phyloP scores from a whole-genome alignment of 164 flowering plant genomes.

The Taxillus chinensis region DNA sequence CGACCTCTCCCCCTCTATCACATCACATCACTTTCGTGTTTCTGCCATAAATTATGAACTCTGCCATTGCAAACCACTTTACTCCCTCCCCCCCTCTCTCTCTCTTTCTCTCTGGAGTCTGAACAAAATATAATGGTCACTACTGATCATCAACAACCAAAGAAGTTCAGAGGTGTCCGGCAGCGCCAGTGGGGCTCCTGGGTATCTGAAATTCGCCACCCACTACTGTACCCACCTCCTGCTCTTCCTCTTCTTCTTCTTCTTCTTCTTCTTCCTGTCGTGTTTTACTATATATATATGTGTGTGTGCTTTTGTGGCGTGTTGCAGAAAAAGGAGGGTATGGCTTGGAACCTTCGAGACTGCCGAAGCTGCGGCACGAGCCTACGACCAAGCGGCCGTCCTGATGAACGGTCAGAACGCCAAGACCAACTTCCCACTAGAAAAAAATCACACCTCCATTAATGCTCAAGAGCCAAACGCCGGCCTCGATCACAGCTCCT shows the following conservation, averaged over 20 bases:
- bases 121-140: background rate
- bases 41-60: too few species aligned
- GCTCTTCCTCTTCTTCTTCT: background rate
- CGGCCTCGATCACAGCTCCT: too few species aligned
- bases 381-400: constrained; percentile 71
- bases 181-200: constrained; percentile 94
- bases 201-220: constrained; percentile 88
- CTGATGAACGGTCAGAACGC: constrained; percentile 71
- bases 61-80: too few species aligned
- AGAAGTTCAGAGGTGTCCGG: constrained; percentile 83
- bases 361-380: constrained; percentile 73
- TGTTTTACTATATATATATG: background rate
- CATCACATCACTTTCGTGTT: too few species aligned
- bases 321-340: constrained; percentile 58
- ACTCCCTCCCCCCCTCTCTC: background rate
- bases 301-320: background rate
- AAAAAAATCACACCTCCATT: too few species aligned
- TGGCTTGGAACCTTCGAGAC: constrained; percentile 85
- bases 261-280: background rate
- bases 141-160: constrained; percentile 21
- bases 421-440: constrained; percentile 60
- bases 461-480: too few species aligned
- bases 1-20: too few species aligned
- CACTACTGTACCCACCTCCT: constrained; percentile 41
- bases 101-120: background rate